Percentiles rank a stretch among this genome's conserved stretches.
phyloP scores from a whole-genome alignment of 208 protist genomes.

The Phytomonas francai region DNA sequence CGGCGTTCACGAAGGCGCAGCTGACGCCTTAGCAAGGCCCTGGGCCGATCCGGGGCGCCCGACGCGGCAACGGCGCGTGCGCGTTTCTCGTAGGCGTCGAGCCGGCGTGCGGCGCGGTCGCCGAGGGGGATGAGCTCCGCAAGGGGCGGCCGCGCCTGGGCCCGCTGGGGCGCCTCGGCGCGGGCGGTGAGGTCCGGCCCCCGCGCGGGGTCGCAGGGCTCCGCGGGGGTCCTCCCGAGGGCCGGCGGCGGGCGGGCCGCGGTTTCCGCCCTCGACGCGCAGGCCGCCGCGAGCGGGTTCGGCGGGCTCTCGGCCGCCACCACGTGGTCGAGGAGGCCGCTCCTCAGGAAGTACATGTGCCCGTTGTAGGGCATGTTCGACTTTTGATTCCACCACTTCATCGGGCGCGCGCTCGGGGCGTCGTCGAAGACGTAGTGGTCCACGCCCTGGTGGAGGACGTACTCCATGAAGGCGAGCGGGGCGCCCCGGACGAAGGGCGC shows the following conservation, averaged over 20 bases:
- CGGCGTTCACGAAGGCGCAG: no score
- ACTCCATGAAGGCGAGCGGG: conserved; percentile 60
- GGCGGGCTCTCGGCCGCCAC: conserved; percentile 37
- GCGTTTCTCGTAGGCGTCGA: no score
- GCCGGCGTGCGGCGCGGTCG: no score
- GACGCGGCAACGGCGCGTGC: no score
- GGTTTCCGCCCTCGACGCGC: neutral
- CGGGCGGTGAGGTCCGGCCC: no score
- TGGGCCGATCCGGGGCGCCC: no score
- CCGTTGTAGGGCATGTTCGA: conserved; percentile 86
- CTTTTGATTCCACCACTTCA: conserved; percentile 88
- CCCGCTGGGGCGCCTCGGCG: no score
- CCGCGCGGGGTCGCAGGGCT: no score
- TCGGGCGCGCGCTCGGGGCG: conserved; percentile 61
- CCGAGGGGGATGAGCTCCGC: no score
- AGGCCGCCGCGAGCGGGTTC: conserved; percentile 52
- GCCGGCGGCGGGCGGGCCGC: neutral
- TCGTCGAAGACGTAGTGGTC: conserved; percentile 85
- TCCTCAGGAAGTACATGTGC: conserved; percentile 73
- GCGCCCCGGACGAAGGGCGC: conserved; percentile 63
- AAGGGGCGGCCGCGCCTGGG: no score
- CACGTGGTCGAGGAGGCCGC: conserved; percentile 49
- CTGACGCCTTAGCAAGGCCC: no score
- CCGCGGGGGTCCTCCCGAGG: conserved; percentile 1
- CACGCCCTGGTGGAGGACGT: conserved; percentile 74